Conservation (phyloP, 2,329 filamentous ascomycete genomes). For the Penicillium griseofulvum region DNA sequence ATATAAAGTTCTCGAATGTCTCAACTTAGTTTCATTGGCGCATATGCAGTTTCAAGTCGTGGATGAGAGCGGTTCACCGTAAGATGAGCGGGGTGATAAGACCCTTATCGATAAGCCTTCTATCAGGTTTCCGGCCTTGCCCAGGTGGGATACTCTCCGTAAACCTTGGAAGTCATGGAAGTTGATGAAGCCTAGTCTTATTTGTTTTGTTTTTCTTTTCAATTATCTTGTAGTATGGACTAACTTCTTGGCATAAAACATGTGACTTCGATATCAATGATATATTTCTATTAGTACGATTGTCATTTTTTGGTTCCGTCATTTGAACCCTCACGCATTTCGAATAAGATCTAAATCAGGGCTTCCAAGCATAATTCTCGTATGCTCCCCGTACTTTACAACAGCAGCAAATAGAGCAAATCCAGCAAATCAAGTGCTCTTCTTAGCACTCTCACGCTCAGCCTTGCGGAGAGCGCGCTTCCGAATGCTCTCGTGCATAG, state of each 20-base stretch:
- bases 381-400: not conserved
- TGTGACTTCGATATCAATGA: not conserved
- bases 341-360: not conserved
- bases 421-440: slow-evolving; percentile 31
- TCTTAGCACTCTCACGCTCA: slow-evolving; percentile 68
- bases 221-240: not conserved
- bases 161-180: too few species aligned
- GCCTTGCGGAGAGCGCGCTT: slow-evolving; percentile 79
- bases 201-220: not conserved
- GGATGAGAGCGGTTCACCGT: not conserved
- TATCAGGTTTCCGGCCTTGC: too few species aligned
- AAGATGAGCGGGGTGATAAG: not conserved
- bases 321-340: not conserved
- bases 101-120: not conserved
- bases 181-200: too few species aligned
- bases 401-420: not conserved
- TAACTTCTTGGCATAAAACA: not conserved
- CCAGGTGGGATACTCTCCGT: too few species aligned
- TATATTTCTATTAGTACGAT: not conserved
- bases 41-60: not conserved
- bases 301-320: not conserved
- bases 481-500: slow-evolving; percentile 80
- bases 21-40: not conserved
- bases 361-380: not conserved
- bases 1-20: too few species aligned